Evolutionary conservation across 2,329 filamentous ascomycete genomes (phyloP).

Genomic region (Penicillium concentricum): DNA sequence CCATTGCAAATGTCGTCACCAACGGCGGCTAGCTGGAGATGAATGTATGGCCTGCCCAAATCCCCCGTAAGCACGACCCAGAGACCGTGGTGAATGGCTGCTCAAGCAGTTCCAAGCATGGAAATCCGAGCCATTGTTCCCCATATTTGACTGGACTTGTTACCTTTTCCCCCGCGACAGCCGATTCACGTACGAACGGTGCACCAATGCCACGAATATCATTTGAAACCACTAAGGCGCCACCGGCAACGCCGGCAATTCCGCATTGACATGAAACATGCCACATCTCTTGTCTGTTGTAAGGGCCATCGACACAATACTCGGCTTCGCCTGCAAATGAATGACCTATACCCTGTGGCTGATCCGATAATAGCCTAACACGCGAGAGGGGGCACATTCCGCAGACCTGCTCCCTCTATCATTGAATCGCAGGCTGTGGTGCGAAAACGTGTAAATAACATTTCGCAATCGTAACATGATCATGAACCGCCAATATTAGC

Average conservation of each 20-base stretch:
- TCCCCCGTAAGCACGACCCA: too few relatives aligned
- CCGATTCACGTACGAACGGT: neutral
- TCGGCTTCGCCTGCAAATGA: neutral
- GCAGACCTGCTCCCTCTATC: slow-evolving; percentile 15
- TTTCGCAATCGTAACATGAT: neutral
- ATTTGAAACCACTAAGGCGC: slow-evolving; percentile 5
- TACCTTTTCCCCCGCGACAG: neutral
- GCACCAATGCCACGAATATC: neutral
- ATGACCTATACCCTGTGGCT: slow-evolving; percentile 14
- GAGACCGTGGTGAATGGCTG: too few relatives aligned
- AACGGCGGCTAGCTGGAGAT: too few relatives aligned
- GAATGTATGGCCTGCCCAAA: too few relatives aligned
- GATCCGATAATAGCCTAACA: slow-evolving; percentile 21
- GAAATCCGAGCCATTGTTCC: too few relatives aligned
- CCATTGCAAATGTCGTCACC: too few relatives aligned
- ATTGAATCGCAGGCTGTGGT: slow-evolving; percentile 14
- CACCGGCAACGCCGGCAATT: slow-evolving; percentile 17
- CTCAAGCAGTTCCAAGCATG: too few relatives aligned
- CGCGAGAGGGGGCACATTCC: slow-evolving; percentile 22
- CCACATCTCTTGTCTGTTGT: slow-evolving; percentile 18
- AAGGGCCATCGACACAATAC: slow-evolving; percentile 23
- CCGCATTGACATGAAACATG: slow-evolving; percentile 22
- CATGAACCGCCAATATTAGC: too few relatives aligned
- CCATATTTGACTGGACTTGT: too few relatives aligned
- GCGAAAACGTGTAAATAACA: neutral